Evolutionary conservation across 768 basidiomycete species (phyloP), one percentile per base, ranked within the genome.

Genomic region (Lactifluus hygrophoroides): DNA sequence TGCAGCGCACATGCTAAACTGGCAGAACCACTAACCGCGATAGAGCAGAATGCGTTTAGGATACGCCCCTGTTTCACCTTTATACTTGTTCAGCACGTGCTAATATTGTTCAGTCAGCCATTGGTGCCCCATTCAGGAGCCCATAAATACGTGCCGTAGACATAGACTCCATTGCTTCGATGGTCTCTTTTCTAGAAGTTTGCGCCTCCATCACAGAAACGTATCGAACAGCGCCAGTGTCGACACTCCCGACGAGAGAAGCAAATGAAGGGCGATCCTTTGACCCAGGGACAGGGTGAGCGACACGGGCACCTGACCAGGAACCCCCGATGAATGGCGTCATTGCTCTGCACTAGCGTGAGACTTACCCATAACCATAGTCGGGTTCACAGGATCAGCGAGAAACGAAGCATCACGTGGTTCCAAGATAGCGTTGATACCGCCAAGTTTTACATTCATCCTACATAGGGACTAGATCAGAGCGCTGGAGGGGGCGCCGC

Each of bases 361-460:
- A 25, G 16, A 5, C 69, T 62, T 72, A 78, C 88, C 90, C 79
- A 91, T 84, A 51, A 92, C 80, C 9, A 92, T 81, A 0, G 89
- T 89, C 1, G 89, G 90, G 64, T 83, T 81, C 25, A 79, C 75
- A 1, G 83, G 80, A 66, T 92, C 88, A 0, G 82, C 80, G 10
- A 92, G 73, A 5, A 80, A 76, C 0, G 79, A 74, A 2, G 86
- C 84, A 0, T 84, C 84, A 10, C 77, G 73, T 0, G 85, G 77
- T 51, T 88, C 85, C 0, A 88, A 88, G 30, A 92, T 75, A 1
- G 81, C 80, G 66, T 92, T 92, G 67, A 90, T 86, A 1, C 90
- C 90, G 11, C 89, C 90, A 0, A 91, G 75, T 68, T 92, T 91
- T 19, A 88, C 88, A 58, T 91, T 91, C 64, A 91, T 77, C 69